A percentile compares a stretch with the other conserved stretches of the same genome.
phyloP scores from a whole-genome alignment of 352 stramenopile genomes.

The Elongisporangium prolatum region DNA sequence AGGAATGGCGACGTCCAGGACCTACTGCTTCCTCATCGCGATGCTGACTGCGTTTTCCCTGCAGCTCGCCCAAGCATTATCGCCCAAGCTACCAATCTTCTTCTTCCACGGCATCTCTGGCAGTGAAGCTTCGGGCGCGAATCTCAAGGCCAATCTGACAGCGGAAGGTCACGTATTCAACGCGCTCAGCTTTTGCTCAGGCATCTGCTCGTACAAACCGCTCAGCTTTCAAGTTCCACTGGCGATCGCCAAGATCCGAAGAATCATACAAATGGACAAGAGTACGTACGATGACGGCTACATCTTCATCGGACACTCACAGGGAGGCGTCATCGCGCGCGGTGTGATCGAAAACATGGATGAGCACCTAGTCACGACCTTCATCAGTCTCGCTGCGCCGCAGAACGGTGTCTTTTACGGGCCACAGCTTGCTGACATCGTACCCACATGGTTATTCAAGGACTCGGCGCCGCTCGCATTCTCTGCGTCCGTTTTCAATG shows the following conservation, averaged over 20 bases:
- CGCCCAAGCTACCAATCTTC: constrained; percentile 22
- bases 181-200: constrained; percentile 22
- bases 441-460: neutral
- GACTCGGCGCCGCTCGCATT: neutral
- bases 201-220: constrained; percentile 8
- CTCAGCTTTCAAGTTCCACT: constrained; percentile 17
- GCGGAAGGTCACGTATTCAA: constrained; percentile 19
- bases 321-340: constrained; percentile 18
- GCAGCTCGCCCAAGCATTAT: neutral
- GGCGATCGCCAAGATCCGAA: constrained; percentile 16
- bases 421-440: constrained; percentile 16
- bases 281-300: constrained; percentile 22
- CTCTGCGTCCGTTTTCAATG: neutral
- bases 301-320: constrained; percentile 30
- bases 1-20: neutral
- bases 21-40: neutral
- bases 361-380: constrained; percentile 23
- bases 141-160: constrained; percentile 20
- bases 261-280: neutral
- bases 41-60: neutral
- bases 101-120: constrained; percentile 28
- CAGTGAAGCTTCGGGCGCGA: constrained; percentile 9
- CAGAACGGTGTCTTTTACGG: constrained; percentile 32
- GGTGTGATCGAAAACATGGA: constrained; percentile 11
- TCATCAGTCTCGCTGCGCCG: constrained; percentile 21